Evolutionary conservation across 176 grass and related monocot species (phyloP), one percentile per base, ranked within the genome.

Genomic region (Coix lacrymajobi): DNA sequence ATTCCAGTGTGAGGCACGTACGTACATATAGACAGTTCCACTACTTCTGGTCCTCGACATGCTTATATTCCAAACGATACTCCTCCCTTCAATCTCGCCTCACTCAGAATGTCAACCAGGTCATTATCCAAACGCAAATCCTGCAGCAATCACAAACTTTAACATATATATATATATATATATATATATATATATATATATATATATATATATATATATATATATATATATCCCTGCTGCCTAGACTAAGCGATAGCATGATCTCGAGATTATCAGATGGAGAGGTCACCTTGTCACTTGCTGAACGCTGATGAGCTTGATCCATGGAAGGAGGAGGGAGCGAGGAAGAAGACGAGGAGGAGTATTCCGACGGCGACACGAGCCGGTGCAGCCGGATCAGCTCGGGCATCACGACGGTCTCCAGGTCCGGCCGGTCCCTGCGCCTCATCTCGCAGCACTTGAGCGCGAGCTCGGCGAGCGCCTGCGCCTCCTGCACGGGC

Each of bases 381-480:
- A 93, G 51, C n/a, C 78, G 58, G 54, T 84, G 69, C 58, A 97
- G 66, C 57, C 81, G 67, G 41, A 67, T 40, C 15, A 97, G 74
- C 78, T 93, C 91, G 3, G 89, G 94, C 73, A 97, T 56, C 36
- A 97, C 86, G 36, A 87, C 84, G 3, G 89, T 83, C 72, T 88
- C 94, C 31, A 97, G 78, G 49, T 93, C 87, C 0, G 94, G 84
- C 33, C 94, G 94, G 32, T 97, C 94, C 76, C 79, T 87, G 39
- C 79, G 84, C 74, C 91, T 70, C 71, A 97, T 61, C 86, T 97
- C 94, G 38, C 88, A 90, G 85, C 94, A 97, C 78, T 87, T 93
- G 17, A 97, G 84, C 30, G 94, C 84, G n/a, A 93, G 63, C 69
- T 91, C 86, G 17, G 81, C 89, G 58, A 97, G 76, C 63, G 54